Base-by-base conservation (phyloP, 73 alveolate species). In the Paramecium tetraurelia region DNA sequence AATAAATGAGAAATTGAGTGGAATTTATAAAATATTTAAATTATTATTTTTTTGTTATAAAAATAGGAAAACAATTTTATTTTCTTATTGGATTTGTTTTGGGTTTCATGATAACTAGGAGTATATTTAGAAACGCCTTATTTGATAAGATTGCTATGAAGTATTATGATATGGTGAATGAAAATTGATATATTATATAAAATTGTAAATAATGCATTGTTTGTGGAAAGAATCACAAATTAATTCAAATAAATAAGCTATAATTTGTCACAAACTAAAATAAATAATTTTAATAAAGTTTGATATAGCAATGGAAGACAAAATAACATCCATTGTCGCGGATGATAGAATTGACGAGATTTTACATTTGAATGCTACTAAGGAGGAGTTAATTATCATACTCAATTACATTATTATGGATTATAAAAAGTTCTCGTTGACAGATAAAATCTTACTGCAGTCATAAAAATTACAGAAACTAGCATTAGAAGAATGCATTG, bases 301-400 rank as follows among this genome's bases (percentile, higher is more conserved):
- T 53, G 14, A 7, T 53, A 16, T 18, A 53, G 33, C 5, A 48
- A 72, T 72, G 86, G 59, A 72, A 72, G 86, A 72, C 24, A 72
- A 72, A 31, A 72, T 72, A 16, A 72, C 86, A 31, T 72, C 86
- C 20, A 36, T 72, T 2, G 59, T 72, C 21, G 1, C 86, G 3
- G 86, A 72, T 72, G 86, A 72, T 43, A 72, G 86, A 40, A 38
- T 72, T 8, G 86, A 72, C 20, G 86, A 72, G 40, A 43, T 72
- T 14, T 18, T 36, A 3, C 86, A 72, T 38, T 35, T 36, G 10
- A 40, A 72, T 9, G 59, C 59, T 14, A 16, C 59, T 4, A 33
- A 33, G 16, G 86, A 72, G 31, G 59, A 72, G 10, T 33, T 72
- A 38, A 35, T 36, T 16, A 20, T 16, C 4, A 40, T 72, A 12